phyloP scores from a whole-genome alignment of 257 asterid genomes.

The Verbascum thapsus region DNA sequence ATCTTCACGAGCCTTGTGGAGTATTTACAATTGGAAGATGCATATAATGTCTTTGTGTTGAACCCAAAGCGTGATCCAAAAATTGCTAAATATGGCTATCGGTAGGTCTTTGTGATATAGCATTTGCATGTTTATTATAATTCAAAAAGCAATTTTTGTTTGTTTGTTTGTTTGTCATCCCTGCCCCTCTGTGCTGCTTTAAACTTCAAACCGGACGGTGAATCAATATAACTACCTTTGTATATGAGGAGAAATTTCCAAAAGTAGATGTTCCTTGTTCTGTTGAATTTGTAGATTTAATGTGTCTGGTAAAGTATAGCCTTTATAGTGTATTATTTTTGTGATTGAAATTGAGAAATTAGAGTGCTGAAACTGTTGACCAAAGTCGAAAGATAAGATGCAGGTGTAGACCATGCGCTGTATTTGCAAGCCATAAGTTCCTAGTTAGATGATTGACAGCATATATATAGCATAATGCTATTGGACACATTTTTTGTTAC shows the following conservation, averaged over 20 bases:
- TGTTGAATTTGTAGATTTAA: not conserved
- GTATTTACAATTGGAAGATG: slow-evolving; percentile 82
- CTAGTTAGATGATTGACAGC: slow-evolving; percentile 7
- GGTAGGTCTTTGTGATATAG: slow-evolving; percentile 50
- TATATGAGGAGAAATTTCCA: not conserved
- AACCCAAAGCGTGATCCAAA: slow-evolving; percentile 77
- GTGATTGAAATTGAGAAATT: not conserved
- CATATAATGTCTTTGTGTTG: slow-evolving; percentile 82
- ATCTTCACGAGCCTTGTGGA: slow-evolving; percentile 86
- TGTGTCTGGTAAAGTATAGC: not conserved
- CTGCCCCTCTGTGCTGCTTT: not conserved
- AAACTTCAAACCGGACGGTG: not conserved
- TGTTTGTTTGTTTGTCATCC: slow-evolving; percentile 9
- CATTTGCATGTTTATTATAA: slow-evolving; percentile 16
- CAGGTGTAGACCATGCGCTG: not conserved
- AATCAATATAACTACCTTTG: slow-evolving; percentile 5
- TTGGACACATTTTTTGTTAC: slow-evolving; percentile 7
- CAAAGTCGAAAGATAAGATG: not conserved
- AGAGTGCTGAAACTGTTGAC: not conserved
- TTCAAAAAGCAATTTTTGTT: not conserved
- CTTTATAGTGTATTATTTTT: too few relatives aligned
- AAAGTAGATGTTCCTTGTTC: not conserved
- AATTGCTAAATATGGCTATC: slow-evolving; percentile 83
- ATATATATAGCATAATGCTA: slow-evolving; percentile 17
- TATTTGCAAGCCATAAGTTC: not conserved